Conservation (phyloP, 2,329 filamentous ascomycete species). For the Thelonectria olida region DNA sequence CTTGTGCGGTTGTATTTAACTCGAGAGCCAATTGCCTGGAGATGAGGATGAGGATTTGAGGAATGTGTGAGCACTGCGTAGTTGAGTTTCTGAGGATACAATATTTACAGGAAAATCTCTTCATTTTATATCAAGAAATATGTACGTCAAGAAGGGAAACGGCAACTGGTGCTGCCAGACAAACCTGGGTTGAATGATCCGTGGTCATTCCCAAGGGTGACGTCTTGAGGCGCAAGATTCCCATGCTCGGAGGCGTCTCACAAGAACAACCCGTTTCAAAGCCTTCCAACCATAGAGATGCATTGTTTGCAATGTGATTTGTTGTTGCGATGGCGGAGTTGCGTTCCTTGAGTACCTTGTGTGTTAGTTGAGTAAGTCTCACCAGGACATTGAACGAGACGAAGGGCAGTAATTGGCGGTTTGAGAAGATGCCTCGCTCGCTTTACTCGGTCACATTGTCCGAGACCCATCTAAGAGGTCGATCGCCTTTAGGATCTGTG, state of each 20-base stretch:
- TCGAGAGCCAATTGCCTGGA: no score
- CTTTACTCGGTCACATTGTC: neutral
- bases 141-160: no score
- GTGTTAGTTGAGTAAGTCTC: neutral
- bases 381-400: neutral
- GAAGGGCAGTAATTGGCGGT: neutral
- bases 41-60: no score
- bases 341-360: neutral
- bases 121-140: no score
- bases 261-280: neutral
- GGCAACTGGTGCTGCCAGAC: neutral
- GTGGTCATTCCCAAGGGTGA: neutral
- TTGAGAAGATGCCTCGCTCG: neutral
- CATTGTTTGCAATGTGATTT: neutral
- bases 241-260: neutral
- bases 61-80: no score
- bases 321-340: neutral
- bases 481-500: no score
- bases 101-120: no score
- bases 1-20: no score
- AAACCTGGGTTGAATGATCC: neutral
- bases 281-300: neutral
- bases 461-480: no score
- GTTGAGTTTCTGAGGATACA: no score
- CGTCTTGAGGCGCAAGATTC: neutral